phyloP scores from a whole-genome alignment of 2,329 filamentous ascomycete species.

The Aspergillus unguis region DNA sequence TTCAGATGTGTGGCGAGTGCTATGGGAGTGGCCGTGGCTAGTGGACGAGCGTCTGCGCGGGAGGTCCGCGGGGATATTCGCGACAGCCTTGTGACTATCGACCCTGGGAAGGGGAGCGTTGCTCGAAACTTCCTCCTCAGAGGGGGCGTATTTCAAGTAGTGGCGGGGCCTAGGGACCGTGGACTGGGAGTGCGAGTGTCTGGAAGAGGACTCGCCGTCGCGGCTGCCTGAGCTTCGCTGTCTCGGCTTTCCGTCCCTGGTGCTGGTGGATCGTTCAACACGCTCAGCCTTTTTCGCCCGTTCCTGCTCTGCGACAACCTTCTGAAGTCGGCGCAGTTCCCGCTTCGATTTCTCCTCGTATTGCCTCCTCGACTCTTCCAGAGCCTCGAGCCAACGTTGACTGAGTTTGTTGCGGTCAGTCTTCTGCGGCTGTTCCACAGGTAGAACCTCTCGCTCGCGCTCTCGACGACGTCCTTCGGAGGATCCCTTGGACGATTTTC shows the following conservation, averaged over 20 bases:
- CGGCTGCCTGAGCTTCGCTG: conserved; percentile 25
- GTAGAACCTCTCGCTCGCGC: background rate
- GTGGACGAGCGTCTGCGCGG: conserved; percentile 31
- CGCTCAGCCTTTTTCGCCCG: conserved; percentile 19
- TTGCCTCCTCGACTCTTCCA: conserved; percentile 36
- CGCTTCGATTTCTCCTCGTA: conserved; percentile 33
- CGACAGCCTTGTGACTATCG: conserved; percentile 33
- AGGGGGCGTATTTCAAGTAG: conserved; percentile 35
- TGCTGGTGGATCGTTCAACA: conserved; percentile 9
- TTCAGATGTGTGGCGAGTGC: conserved; percentile 27
- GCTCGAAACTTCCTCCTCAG: conserved; percentile 40
- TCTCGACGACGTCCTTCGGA: conserved; percentile 30
- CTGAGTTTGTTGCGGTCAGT: conserved; percentile 32
- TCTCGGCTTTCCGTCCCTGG: conserved; percentile 7
- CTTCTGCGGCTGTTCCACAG: conserved; percentile 27
- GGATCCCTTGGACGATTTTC: conserved; percentile 36
- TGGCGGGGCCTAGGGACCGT: conserved; percentile 24
- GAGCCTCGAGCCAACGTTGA: conserved; percentile 33
- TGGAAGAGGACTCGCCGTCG: conserved; percentile 29
- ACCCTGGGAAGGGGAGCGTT: conserved; percentile 39
- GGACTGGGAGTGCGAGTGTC: conserved; percentile 20
- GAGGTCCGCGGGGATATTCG: conserved; percentile 24
- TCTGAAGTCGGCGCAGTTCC: conserved; percentile 21
- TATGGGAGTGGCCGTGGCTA: conserved; percentile 26
- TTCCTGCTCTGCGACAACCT: conserved; percentile 20